phyloP scores from a whole-genome alignment of 257 asterid species.

The Prunella vulgaris region DNA sequence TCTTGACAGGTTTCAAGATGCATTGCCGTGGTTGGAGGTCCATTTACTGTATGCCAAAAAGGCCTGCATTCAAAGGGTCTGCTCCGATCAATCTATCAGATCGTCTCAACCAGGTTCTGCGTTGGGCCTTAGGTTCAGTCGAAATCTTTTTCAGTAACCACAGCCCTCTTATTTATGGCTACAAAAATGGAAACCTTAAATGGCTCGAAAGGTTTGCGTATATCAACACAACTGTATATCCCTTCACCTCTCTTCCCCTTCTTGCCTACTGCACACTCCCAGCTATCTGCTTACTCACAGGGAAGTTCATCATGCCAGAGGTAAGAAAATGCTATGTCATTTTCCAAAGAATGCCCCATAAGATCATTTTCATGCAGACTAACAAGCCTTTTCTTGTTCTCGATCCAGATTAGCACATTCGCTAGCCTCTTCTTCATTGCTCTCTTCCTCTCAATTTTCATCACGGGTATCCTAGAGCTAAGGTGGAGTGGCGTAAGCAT shows the following conservation, averaged over 20 bases:
- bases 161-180: slow-evolving; percentile 79
- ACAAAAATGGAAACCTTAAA: slow-evolving; percentile 77
- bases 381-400: neutral
- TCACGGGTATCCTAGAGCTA: slow-evolving; percentile 83
- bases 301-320: slow-evolving; percentile 93
- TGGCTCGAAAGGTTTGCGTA: slow-evolving; percentile 89
- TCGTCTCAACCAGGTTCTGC: slow-evolving; percentile 90
- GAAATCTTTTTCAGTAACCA: slow-evolving; percentile 91
- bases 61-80: slow-evolving; percentile 86
- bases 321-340: slow-evolving; percentile 29
- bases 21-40: slow-evolving; percentile 98
- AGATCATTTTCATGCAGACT: neutral
- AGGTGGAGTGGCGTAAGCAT: slow-evolving; percentile 95
- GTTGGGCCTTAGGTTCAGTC: slow-evolving; percentile 95
- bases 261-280: slow-evolving; percentile 93
- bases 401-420: slow-evolving; percentile 71
- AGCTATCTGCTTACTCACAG: slow-evolving; percentile 86
- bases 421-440: slow-evolving; percentile 94
- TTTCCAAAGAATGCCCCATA: neutral
- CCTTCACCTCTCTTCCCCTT: slow-evolving; percentile 85
- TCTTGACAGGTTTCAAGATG: slow-evolving; percentile 95
- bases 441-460: slow-evolving; percentile 74
- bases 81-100: slow-evolving; percentile 92
- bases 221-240: slow-evolving; percentile 77
- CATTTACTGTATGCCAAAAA: slow-evolving; percentile 79